These are phyloP conservation scores for Trametes cubensis DNA, from an alignment of 768 basidiomycete genomes.

Conservation along the genomic window DNA sequence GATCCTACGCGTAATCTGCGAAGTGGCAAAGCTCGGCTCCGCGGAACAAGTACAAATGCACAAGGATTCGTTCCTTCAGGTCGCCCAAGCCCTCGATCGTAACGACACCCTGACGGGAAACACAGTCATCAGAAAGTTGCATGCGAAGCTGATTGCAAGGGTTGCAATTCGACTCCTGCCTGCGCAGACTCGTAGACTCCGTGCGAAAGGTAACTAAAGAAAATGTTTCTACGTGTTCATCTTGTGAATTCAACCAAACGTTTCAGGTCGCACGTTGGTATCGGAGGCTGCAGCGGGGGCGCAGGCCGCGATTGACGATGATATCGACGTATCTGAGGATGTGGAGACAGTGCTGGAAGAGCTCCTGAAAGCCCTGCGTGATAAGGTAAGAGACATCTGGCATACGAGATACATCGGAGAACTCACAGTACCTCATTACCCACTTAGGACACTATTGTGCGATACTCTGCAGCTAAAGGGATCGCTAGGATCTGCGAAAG, in stretches of 20 bases:
- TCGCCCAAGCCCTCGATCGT: conserved; percentile 48
- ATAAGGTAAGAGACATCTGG: conserved; percentile 58
- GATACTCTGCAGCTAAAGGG: conserved; percentile 94
- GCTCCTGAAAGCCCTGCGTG: conserved; percentile 73
- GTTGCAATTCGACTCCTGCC: conserved; percentile 66
- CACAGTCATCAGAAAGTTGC: conserved; percentile 69
- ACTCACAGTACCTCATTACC: background rate
- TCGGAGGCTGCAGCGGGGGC: background rate
- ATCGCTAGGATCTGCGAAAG: conserved; percentile 82
- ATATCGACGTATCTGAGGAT: conserved; percentile 74
- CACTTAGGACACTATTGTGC: conserved; percentile 85
- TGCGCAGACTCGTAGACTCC: conserved; percentile 39
- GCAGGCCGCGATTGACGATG: conserved; percentile 31
- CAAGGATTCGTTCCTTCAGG: conserved; percentile 45
- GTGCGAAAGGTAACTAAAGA: conserved; percentile 44
- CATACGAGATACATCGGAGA: background rate
- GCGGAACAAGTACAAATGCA: conserved; percentile 52
- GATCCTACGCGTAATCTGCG: conserved; percentile 66
- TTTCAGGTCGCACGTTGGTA: conserved; percentile 29
- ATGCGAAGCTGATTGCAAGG: conserved; percentile 68
- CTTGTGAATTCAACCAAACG: background rate
- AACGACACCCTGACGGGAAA: conserved; percentile 51
- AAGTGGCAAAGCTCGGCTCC: conserved; percentile 67
- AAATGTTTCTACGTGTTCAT: background rate
- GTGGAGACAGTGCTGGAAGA: conserved; percentile 75